These are phyloP conservation scores for Brasilioporus rufonigricans DNA, from an alignment of 768 basidiomycete species.

Conservation along the genomic window DNA sequence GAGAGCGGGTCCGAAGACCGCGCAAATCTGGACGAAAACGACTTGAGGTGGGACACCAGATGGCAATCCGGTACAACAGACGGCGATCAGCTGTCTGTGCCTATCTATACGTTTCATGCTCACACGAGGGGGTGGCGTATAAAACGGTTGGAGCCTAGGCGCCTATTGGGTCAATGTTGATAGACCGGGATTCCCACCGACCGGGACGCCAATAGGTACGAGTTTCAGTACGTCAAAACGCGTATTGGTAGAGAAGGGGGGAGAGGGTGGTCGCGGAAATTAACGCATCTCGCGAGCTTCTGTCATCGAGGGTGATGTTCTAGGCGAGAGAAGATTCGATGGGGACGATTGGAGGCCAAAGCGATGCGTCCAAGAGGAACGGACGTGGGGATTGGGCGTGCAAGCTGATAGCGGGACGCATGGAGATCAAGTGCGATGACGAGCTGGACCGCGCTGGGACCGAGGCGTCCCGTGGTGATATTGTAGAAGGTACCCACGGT, in stretches of 20 bases:
- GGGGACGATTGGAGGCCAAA: neutral
- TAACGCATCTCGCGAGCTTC: constrained; percentile 12
- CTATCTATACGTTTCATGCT: constrained; percentile 13
- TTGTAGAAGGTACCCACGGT: too few species aligned
- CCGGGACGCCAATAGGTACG: neutral
- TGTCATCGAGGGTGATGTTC: constrained; percentile 15
- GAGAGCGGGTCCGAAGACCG: constrained; percentile 13
- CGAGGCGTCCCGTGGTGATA: neutral
- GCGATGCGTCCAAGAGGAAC: neutral
- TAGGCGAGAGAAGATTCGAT: constrained; percentile 12
- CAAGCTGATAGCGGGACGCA: neutral
- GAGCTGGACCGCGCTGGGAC: neutral
- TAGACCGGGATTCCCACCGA: constrained; percentile 7
- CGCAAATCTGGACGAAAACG: constrained; percentile 6
- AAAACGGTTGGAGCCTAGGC: constrained; percentile 3
- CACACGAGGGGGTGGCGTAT: constrained; percentile 21
- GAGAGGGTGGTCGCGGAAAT: constrained; percentile 22
- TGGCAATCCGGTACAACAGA: constrained; percentile 5
- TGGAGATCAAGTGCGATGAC: neutral
- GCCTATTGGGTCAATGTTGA: constrained; percentile 1
- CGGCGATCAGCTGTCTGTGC: constrained; percentile 30
- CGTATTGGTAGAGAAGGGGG: neutral
- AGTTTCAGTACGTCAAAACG: constrained; percentile 19
- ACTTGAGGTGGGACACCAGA: neutral
- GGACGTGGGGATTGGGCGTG: neutral